Evolutionary conservation across 129 eudicot species (phyloP).

Genomic region (Helichrysum umbraculigerum): DNA sequence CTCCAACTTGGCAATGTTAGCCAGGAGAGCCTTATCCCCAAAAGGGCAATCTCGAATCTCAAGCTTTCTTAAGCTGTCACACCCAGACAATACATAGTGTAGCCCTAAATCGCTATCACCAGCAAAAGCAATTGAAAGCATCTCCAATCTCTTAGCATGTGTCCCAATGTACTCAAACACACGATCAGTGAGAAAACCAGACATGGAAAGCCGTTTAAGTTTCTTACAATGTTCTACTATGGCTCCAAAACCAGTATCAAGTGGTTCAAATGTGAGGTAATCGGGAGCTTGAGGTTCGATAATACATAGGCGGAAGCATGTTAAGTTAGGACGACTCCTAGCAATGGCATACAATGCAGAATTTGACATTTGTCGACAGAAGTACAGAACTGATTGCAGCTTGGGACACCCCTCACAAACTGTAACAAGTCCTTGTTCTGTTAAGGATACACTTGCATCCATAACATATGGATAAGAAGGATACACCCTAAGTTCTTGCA

Average conservation of each 20-base stretch:
- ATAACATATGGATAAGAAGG: conserved; percentile 71
- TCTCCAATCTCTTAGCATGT: conserved; percentile 69
- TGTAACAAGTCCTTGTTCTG: conserved; percentile 73
- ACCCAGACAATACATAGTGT: conserved; percentile 74
- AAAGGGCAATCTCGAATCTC: conserved; percentile 94
- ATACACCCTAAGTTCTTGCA: conserved; percentile 71
- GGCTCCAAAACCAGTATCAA: conserved; percentile 82
- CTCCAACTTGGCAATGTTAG: conserved; percentile 82
- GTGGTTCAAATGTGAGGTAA: conserved; percentile 67
- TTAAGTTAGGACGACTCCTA: conserved; percentile 54
- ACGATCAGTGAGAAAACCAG: conserved; percentile 78
- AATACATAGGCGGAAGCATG: conserved; percentile 72
- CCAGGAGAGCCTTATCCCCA: conserved; percentile 82
- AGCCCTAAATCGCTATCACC: conserved; percentile 81
- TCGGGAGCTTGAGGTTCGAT: conserved; percentile 75
- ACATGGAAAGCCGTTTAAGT: conserved; percentile 64
- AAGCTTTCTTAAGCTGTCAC: conserved; percentile 67
- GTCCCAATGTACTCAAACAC: conserved; percentile 74
- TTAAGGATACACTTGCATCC: conserved; percentile 61
- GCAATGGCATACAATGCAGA: conserved; percentile 66
- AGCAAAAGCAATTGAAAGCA: conserved; percentile 92
- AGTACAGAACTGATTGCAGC: conserved; percentile 66
- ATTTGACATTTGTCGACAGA: conserved; percentile 83
- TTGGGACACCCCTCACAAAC: conserved; percentile 76
- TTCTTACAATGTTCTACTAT: conserved; percentile 68